A percentile compares a stretch with the other conserved stretches of the same genome.
phyloP scores from a whole-genome alignment of 306 rosid species.

The Cajanus cajan region DNA sequence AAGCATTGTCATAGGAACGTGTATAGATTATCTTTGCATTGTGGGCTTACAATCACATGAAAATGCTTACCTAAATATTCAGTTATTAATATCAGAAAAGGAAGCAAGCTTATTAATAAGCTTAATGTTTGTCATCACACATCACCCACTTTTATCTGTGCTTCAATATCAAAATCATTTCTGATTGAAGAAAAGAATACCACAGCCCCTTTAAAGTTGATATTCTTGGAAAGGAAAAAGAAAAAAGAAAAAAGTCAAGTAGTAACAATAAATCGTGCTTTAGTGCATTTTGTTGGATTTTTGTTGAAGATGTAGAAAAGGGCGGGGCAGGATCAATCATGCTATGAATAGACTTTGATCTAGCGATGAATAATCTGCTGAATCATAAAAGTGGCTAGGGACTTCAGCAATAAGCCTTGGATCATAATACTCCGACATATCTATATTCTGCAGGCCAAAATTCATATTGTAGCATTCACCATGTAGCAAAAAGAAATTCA shows the following conservation, averaged over 20 bases:
- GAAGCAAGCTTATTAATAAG: constrained; percentile 46
- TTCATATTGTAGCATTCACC: constrained; percentile 44
- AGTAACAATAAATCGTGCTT: constrained; percentile 29
- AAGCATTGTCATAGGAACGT: background rate
- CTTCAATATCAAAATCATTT: constrained; percentile 42
- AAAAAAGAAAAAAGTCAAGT: constrained; percentile 7
- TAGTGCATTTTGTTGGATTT: constrained; percentile 13
- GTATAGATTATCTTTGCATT: background rate
- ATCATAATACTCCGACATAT: constrained; percentile 48
- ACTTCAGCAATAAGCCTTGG: constrained; percentile 48
- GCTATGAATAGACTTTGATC: constrained; percentile 67
- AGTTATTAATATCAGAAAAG: constrained; percentile 11
- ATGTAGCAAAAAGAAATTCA: constrained; percentile 43
- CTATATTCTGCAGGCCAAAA: constrained; percentile 47
- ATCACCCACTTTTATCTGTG: constrained; percentile 46
- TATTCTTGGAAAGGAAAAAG: constrained; percentile 12
- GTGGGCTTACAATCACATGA: constrained; percentile 32
- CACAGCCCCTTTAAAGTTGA: constrained; percentile 32
- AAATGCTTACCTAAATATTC: constrained; percentile 60
- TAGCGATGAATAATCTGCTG: constrained; percentile 50
- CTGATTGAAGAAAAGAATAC: constrained; percentile 38
- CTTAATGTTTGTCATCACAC: constrained; percentile 38
- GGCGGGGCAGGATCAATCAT: constrained; percentile 29
- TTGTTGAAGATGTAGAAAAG: constrained; percentile 28
- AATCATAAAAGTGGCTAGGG: constrained; percentile 49